Evolutionary conservation across 164 flowering plant species (phyloP), one percentile per base, ranked within the genome.

Genomic region (Warburgia ugandensis): DNA sequence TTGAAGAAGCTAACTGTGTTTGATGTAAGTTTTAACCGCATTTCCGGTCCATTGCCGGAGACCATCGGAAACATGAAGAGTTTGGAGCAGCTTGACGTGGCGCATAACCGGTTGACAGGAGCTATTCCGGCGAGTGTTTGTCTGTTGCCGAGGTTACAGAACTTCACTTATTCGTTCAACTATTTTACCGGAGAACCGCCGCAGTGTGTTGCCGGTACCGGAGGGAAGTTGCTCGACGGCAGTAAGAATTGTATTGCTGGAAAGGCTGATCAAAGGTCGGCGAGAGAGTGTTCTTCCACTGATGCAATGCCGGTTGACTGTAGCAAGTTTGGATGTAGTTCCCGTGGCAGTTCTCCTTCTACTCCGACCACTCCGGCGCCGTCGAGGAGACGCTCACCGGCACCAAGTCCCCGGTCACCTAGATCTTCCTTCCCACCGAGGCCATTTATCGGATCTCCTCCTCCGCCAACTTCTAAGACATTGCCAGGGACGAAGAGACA

Each of bases 81-180:
- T 46, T 6, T 84, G 62, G 90, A 87, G 70, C 86, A 87, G 72
- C 68, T 87, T 1, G 51, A 87, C 43, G 81, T 87, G 20, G 94
- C 84, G 0, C 88, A 82, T 54, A 87, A 87, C 48, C 43, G 52
- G 1, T 66, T 87, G 49, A 76, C 82, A 1, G 96, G 96, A 0
- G 72, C 33, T 17, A 66, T 87, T 2, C 96, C 94, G 1, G 61
- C 65, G 0, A 35, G 50, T 14, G 50, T 84, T 0, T 87, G 96
- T 55, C 45, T 41, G 49, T 74, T 85, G 4, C 84, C 86, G 1
- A 68, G 61, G 14, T 49, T 88, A 52, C 58, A 72, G 40, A 84
- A 88, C 59, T 88, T 85, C 58, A 84, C 90, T 4, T 87, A 77
- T 46, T 77, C 94, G 1, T 77, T 28, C 64, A 87, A 87, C 62